Base-by-base conservation (phyloP, 495 filamentous ascomycete species). In the Aspergillus bridgeri region DNA sequence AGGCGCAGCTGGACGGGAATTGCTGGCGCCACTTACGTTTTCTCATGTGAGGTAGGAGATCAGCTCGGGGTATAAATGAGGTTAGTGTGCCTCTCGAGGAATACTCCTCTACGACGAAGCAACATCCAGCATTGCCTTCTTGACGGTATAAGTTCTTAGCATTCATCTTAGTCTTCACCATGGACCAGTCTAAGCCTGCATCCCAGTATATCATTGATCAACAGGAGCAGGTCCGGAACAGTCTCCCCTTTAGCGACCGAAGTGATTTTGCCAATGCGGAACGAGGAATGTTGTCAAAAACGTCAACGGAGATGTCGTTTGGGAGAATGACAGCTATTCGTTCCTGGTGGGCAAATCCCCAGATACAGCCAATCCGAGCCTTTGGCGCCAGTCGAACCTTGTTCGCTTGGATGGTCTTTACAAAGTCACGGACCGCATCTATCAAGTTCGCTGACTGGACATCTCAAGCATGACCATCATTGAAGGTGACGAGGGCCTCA, bases 401-500 rank as follows among this genome's bases (percentile, higher is more conserved):
- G 52, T 43, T 43, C 56, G 54, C 18, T 53, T 57, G 6, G 58
- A 65, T 21, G 65, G 65, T 11, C 56, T 68, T 1, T 68, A 61
- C 54, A 45, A 68, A 23, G 61, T 68, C n/a, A 60, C 58, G 6
- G 25, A 51, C 23, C 60, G 65, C 2, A 59, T 65, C 22, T 68
- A 68, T 54, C 65, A 68, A 46, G 58, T 65, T 9, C 65, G 65
- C 25, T 58, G 58, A 13, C 56, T 62, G n/a, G 65, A 65, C 29
- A 45, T 68, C 6, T 64, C 65, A 17, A 68, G 65, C 47, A 68
- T 60, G 53, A 68, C 65, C 4, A 56, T 68, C 17, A 56, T 68
- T 15, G 65, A 68, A 44, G 63, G 63, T 9, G 55, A 53, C 9
- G 53, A 59, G n/a, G 65, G 63, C 3, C 44, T 65, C 19, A 58